A percentile compares a stretch with the other conserved stretches of the same genome.
Evolutionary conservation across 768 basidiomycete genomes (phyloP).

Genomic region (Krasilnikovozyma curviuscula): DNA sequence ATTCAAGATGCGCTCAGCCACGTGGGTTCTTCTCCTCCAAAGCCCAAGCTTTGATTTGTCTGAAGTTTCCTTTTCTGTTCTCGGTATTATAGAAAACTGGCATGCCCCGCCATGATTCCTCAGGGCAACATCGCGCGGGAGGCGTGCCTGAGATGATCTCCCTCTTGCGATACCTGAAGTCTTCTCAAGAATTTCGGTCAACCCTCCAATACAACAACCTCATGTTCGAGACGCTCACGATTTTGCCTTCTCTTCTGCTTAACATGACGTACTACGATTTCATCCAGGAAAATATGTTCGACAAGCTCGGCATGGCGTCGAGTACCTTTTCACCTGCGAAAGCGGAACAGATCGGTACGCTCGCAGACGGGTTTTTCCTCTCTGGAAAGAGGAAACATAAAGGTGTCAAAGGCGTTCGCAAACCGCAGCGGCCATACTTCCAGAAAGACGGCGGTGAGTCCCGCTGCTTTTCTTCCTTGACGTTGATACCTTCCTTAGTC

Average conservation of each 20-base stretch:
- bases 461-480: no score
- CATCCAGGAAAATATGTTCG: constrained; percentile 3
- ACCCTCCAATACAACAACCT: constrained; percentile 1
- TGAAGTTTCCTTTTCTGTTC: background rate
- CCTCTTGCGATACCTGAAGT: background rate
- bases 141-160: constrained; percentile 3
- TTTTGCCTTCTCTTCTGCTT: background rate
- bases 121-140: background rate
- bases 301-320: background rate
- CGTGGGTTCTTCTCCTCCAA: no score
- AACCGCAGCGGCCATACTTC: background rate
- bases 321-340: background rate
- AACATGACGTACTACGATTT: background rate
- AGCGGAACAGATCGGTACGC: background rate
- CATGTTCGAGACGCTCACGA: background rate
- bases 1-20: no score
- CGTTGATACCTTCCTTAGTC: no score
- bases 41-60: no score
- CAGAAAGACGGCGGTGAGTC: background rate
- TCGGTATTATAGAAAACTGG: constrained; percentile 1
- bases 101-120: background rate
- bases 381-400: background rate
- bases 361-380: background rate
- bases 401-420: background rate
- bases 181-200: background rate